A percentile compares a stretch with the other conserved stretches of the same genome.
These are phyloP conservation scores for Sechiopsis laciniata DNA, from an alignment of 306 rosid species.

Conservation along the genomic window DNA sequence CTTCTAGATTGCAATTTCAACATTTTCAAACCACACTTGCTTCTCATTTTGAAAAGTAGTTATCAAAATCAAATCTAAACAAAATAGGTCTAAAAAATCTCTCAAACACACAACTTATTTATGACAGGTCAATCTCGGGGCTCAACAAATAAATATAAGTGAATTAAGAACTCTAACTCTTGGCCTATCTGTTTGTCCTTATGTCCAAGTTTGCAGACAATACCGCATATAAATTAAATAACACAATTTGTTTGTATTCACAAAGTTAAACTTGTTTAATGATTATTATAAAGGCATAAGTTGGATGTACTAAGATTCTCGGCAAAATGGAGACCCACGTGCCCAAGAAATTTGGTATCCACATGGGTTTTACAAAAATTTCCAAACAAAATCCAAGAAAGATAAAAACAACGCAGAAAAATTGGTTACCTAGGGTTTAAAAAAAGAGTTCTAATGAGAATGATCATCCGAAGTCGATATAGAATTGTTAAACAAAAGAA, in stretches of 20 bases:
- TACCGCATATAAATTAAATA: not conserved
- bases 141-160: not conserved
- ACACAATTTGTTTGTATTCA: constrained; percentile 14
- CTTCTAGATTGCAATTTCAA: no score
- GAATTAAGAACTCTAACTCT: not conserved
- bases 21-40: not conserved
- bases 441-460: not conserved
- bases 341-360: constrained; percentile 26
- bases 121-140: not conserved
- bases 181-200: not conserved
- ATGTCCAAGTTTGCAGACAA: not conserved
- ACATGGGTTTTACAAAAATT: constrained; percentile 21
- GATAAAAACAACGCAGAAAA: not conserved
- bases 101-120: not conserved
- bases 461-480: not conserved
- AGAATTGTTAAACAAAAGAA: not conserved
- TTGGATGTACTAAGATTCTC: constrained; percentile 29
- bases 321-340: constrained; percentile 54
- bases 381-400: constrained; percentile 20
- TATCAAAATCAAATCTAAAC: no score
- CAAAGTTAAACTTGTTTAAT: constrained; percentile 21
- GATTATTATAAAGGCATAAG: constrained; percentile 38
- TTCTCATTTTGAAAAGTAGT: not conserved
- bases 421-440: not conserved
- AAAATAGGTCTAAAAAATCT: no score